Evolutionary conservation across 768 basidiomycete genomes (phyloP).

Genomic region (Termitomyces sp.): DNA sequence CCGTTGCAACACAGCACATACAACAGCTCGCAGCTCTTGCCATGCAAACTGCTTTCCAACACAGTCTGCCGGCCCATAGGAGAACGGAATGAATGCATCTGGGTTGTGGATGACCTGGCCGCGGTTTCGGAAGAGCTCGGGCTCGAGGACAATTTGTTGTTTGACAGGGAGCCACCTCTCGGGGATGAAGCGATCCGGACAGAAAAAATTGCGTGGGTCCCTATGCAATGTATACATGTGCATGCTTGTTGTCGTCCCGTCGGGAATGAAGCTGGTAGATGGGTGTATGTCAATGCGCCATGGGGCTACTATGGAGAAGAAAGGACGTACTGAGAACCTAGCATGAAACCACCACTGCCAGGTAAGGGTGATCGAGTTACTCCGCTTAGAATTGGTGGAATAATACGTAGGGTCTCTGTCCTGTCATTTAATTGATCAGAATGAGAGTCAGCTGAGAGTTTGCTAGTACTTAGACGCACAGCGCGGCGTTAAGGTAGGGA

Average conservation of each 20-base stretch:
- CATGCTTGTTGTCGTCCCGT: slow-evolving; percentile 34
- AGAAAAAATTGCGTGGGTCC: slow-evolving; percentile 33
- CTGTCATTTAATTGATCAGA: slow-evolving; percentile 13
- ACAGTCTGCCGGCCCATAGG: slow-evolving; percentile 47
- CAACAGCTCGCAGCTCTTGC: slow-evolving; percentile 29
- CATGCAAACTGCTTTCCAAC: slow-evolving; percentile 36
- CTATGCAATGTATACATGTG: slow-evolving; percentile 34
- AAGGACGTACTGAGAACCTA: slow-evolving; percentile 21
- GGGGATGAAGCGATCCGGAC: slow-evolving; percentile 32
- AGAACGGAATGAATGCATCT: slow-evolving; percentile 34
- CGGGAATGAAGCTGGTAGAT: slow-evolving; percentile 29
- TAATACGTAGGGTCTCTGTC: slow-evolving; percentile 33
- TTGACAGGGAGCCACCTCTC: slow-evolving; percentile 32
- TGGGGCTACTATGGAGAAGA: too few species aligned
- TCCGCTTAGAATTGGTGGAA: slow-evolving; percentile 32
- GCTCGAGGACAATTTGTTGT: slow-evolving; percentile 15
- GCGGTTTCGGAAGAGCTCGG: slow-evolving; percentile 14
- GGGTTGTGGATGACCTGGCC: slow-evolving; percentile 19
- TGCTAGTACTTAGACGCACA: slow-evolving; percentile 26
- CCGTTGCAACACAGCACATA: slow-evolving; percentile 22
- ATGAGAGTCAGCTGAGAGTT: neutral
- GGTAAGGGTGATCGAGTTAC: slow-evolving; percentile 24
- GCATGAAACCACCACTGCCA: slow-evolving; percentile 4
- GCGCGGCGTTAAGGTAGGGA: slow-evolving; percentile 25
- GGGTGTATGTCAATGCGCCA: neutral